phyloP scores from a whole-genome alignment of 345 rosid genomes.

The Eucalyptus virginea region DNA sequence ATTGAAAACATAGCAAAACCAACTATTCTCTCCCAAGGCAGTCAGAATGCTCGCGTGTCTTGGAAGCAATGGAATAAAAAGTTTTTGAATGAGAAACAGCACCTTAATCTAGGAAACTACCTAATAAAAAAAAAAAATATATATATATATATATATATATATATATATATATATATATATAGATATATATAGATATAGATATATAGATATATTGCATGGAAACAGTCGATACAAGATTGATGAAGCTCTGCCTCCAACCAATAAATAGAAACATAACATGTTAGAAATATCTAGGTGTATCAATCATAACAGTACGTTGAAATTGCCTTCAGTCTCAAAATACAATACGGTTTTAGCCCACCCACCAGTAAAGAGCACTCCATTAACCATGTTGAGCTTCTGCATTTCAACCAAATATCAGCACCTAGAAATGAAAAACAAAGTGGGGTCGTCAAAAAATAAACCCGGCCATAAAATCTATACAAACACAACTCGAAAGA shows the following conservation, averaged over 20 bases:
- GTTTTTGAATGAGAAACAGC: not conserved
- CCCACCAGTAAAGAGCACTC: too few relatives aligned
- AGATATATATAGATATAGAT: too few relatives aligned
- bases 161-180: too few relatives aligned
- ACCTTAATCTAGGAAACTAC: not conserved
- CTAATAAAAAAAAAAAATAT: not conserved
- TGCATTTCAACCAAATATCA: too few relatives aligned
- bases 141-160: too few relatives aligned
- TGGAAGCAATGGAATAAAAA: not conserved
- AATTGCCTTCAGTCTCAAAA: conserved; percentile 3
- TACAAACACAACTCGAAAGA: too few relatives aligned
- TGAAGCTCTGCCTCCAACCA: not conserved
- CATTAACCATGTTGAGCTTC: too few relatives aligned
- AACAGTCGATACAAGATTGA: not conserved
- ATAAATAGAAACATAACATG: not conserved
- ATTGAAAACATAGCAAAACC: rapidly evolving
- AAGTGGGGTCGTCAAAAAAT: too few relatives aligned
- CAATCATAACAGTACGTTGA: conserved; percentile 22
- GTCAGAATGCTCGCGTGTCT: not conserved
- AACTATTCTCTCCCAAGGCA: not conserved
- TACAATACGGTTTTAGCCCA: too few relatives aligned
- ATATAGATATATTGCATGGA: not conserved
- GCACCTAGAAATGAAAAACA: too few relatives aligned
- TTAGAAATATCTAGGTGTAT: not conserved
- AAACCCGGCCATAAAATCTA: too few relatives aligned